These are phyloP conservation scores for Singerocomus inundabilis DNA, from an alignment of 1,284 basidiomycete species.

Conservation along the genomic window DNA sequence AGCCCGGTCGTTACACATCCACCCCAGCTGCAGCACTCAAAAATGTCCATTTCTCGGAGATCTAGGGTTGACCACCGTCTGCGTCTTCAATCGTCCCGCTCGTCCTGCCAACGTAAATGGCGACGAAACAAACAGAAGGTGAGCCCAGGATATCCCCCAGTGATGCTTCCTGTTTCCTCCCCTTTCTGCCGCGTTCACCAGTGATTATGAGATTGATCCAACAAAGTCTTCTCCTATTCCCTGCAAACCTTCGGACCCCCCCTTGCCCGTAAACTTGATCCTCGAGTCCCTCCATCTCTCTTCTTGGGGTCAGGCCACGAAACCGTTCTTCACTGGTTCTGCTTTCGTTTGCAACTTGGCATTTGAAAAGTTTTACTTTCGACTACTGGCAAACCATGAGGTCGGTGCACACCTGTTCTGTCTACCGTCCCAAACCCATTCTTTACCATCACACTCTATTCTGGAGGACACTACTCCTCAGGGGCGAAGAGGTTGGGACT, in stretches of 20 bases:
- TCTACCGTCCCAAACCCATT: conserved; percentile 40
- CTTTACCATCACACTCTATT: conserved; percentile 26
- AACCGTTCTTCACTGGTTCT: conserved; percentile 53
- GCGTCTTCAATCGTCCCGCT: conserved; percentile 80
- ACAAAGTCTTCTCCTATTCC: conserved; percentile 45
- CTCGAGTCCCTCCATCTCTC: conserved; percentile 50
- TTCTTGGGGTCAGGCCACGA: conserved; percentile 26
- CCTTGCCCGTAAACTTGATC: conserved; percentile 39
- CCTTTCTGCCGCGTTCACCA: conserved; percentile 56
- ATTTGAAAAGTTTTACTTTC: conserved; percentile 93
- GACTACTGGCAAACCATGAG: conserved; percentile 94
- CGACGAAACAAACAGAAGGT: conserved; percentile 45
- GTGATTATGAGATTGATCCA: conserved; percentile 45
- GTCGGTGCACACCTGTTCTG: conserved; percentile 63
- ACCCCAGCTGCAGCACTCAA: conserved; percentile 71
- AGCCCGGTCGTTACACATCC: too few relatives aligned
- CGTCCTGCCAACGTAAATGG: conserved; percentile 56
- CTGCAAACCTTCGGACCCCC: conserved; percentile 32
- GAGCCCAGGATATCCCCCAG: too few relatives aligned
- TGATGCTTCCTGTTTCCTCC: conserved; percentile 39
- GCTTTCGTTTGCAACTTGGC: conserved; percentile 82
- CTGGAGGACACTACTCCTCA: conserved; percentile 26
- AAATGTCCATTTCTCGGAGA: conserved; percentile 84
- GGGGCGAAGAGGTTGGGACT: conserved; percentile 45
- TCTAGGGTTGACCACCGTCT: conserved; percentile 74